Evolutionary conservation across 257 asterid genomes (phyloP).

Genomic region (Solanum etuberosum): DNA sequence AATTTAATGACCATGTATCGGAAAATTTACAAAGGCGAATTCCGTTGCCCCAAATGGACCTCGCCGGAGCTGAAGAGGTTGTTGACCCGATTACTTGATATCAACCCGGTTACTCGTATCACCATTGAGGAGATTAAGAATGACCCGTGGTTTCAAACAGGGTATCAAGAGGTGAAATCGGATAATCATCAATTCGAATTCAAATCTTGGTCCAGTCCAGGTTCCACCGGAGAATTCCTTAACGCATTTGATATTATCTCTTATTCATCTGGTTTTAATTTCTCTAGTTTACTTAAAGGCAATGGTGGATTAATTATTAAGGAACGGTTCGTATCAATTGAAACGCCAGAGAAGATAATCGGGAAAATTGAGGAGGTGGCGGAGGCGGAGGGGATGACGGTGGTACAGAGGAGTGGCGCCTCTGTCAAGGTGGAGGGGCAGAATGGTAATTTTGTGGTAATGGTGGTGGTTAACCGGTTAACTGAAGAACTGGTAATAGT

Average conservation of each 20-base stretch:
- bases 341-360: slow-evolving; percentile 11
- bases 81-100: slow-evolving; percentile 23
- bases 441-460: not conserved
- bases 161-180: not conserved
- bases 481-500: slow-evolving; percentile 15
- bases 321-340: slow-evolving; percentile 18
- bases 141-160: slow-evolving; percentile 49
- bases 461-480: slow-evolving; percentile 6
- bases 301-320: not conserved
- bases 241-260: slow-evolving; percentile 37
- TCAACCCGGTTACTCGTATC: slow-evolving; percentile 43
- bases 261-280: slow-evolving; percentile 27
- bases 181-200: not conserved
- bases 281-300: slow-evolving; percentile 13
- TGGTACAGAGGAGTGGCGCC: not conserved
- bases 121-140: slow-evolving; percentile 33
- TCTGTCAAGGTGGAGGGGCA: slow-evolving; percentile 18
- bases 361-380: slow-evolving; percentile 15
- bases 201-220: not conserved
- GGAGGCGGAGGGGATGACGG: slow-evolving; percentile 8
- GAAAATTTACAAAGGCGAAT: slow-evolving; percentile 39
- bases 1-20: slow-evolving; percentile 37
- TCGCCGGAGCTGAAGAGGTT: slow-evolving; percentile 29
- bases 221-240: not conserved
- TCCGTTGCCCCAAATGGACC: slow-evolving; percentile 45